Evolutionary conservation across 345 rosid genomes (phyloP), one percentile per base, ranked within the genome.

Genomic region (Populus deltoides): DNA sequence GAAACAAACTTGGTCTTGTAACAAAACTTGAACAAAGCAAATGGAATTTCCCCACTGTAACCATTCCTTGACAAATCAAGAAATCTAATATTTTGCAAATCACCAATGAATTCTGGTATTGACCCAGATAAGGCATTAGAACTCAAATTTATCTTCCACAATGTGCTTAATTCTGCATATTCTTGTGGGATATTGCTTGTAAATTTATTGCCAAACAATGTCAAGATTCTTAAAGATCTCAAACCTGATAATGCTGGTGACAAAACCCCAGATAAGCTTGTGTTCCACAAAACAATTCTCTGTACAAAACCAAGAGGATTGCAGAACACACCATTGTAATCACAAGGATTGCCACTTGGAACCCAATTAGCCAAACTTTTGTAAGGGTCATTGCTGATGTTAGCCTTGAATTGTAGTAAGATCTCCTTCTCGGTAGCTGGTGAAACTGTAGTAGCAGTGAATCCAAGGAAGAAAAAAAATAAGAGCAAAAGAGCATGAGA

Each of bases 131-230:
- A 82, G 11, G 91, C 91, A 86, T 96, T 96, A 24, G 97, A 90
- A 78, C 99, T 96, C 79, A 96, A 84, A 85, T 96, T 96, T 72
- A 96, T 93, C 88, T 91, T 93, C 98, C 98, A 90, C 74, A 96
- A 85, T 39, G 94, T 88, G 71, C 85, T 82, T 33, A 96, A 81
- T 70, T 84, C 81, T 8, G 86, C 88, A 84, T 89, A 96, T 77
- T 92, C 97, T 43, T 25, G 65, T 7, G 98, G 99, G 82, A 96
- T 77, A 55, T 90, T 93, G 77, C 99, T 97, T 43, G 90, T 85
- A 85, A 96, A 91, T 69, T 82, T 85, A 81, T 96, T 96, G 55
- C 98, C 97, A 80, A 83, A 96, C 88, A 96, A 90, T 75, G 92
- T 88, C 92, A 96, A 86, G 75, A 91, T 92, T 78, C 98, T 89